These are phyloP conservation scores for Tolypocladium tundrense DNA, from an alignment of 2,329 filamentous ascomycete species.

Conservation along the genomic window DNA sequence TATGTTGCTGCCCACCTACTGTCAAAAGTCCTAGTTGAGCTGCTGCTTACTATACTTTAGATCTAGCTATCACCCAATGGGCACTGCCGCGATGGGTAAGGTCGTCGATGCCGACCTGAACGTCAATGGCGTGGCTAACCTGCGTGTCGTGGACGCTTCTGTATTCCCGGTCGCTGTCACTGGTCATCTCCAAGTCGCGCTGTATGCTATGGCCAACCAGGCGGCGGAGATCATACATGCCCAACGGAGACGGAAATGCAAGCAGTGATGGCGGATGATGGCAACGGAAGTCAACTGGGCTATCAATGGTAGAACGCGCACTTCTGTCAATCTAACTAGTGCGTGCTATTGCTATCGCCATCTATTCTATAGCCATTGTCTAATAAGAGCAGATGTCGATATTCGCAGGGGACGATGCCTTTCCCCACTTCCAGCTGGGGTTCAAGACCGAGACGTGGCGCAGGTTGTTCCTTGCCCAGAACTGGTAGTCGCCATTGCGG, in stretches of 20 bases:
- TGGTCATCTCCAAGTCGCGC: conserved; percentile 35
- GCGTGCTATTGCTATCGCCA: no score
- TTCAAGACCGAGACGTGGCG: neutral
- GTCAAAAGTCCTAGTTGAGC: neutral
- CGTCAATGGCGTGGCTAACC: conserved; percentile 24
- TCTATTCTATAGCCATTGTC: neutral
- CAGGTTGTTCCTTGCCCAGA: neutral
- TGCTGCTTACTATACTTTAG: neutral
- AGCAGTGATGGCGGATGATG: neutral
- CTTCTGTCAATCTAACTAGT: no score
- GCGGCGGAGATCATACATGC: conserved; percentile 17
- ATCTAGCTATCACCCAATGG: conserved; percentile 17
- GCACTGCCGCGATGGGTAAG: conserved; percentile 22
- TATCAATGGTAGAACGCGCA: no score
- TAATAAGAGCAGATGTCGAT: neutral
- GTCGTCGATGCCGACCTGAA: conserved; percentile 32
- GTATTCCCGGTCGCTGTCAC: conserved; percentile 21
- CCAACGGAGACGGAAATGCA: neutral
- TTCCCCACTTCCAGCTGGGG: neutral
- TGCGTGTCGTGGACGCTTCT: conserved; percentile 28
- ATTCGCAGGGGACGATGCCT: neutral
- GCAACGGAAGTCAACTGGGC: neutral
- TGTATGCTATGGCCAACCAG: conserved; percentile 48
- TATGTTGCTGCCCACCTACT: neutral
- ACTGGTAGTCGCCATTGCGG: neutral